These are phyloP conservation scores for Trichaptum fuscoviolaceum DNA, from an alignment of 768 basidiomycete species.

Conservation along the genomic window DNA sequence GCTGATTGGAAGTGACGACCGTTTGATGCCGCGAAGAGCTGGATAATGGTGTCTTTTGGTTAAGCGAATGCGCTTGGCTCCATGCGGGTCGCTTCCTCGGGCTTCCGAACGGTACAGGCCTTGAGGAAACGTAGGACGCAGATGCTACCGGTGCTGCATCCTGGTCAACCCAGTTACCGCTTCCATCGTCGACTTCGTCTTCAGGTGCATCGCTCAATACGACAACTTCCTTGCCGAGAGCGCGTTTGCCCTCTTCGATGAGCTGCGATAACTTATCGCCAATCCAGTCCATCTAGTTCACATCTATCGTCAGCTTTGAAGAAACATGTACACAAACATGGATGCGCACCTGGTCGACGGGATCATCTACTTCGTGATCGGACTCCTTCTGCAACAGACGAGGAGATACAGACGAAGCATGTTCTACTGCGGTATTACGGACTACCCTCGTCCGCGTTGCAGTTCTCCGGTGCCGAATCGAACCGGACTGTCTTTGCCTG, in stretches of 20 bases:
- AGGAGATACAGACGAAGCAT: background rate
- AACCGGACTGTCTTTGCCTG: background rate
- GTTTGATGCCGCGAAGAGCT: slow-evolving; percentile 19
- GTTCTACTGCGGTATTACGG: background rate
- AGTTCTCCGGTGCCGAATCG: background rate
- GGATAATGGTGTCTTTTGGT: slow-evolving; percentile 13
- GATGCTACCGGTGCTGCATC: slow-evolving; percentile 20
- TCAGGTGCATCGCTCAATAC: slow-evolving; percentile 69
- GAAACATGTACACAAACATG: slow-evolving; percentile 31
- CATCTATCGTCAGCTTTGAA: slow-evolving; percentile 6
- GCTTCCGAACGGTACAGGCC: slow-evolving; percentile 15
- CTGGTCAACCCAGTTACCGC: slow-evolving; percentile 72
- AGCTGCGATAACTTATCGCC: slow-evolving; percentile 61
- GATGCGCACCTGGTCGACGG: slow-evolving; percentile 36
- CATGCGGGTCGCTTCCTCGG: background rate
- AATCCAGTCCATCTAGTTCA: slow-evolving; percentile 74
- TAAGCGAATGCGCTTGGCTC: slow-evolving; percentile 24
- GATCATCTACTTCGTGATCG: slow-evolving; percentile 26
- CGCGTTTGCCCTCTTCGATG: slow-evolving; percentile 76
- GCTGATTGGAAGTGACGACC: slow-evolving; percentile 25
- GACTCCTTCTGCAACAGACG: background rate
- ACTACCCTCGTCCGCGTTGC: background rate
- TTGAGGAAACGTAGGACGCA: slow-evolving; percentile 7
- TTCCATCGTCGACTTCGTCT: slow-evolving; percentile 74
- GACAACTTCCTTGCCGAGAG: slow-evolving; percentile 72